Evolutionary conservation across 495 filamentous ascomycete species (phyloP), one percentile per base, ranked within the genome.

Genomic region (Daldinia bambusicola): DNA sequence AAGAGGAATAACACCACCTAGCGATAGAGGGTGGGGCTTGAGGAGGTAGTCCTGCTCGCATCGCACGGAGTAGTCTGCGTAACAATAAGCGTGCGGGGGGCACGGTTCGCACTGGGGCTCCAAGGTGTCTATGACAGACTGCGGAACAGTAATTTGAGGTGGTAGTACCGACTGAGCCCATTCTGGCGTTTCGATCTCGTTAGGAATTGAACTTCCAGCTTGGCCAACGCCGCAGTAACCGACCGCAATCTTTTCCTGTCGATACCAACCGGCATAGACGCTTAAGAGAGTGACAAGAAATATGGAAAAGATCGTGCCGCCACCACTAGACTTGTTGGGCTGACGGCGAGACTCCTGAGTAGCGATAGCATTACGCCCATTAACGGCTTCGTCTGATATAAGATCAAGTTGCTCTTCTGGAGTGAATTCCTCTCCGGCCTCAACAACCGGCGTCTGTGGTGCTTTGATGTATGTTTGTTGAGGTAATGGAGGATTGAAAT

Each of bases 241-340:
- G 45, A 97, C 93, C 40, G 92, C 92, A 12, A 96, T 80, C 85
- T 98, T 98, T 79, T 99, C 96, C 66, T 94, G 91, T 56, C 96
- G 86, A 86, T 93, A 98, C 88, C 93, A 95, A 41, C 85, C 85
- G 26, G 84, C 91, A 67, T 95, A 93, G 4, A 91, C 89, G 26
- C 84, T 85, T 30, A 96, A 68, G 4, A 96, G 77, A 0, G 89
- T 87, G 0, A 90, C 67, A 13, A 91, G 69, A 5, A 96, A 84
- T 12, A 91, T 80, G 82, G 87, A 91, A 8, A 94, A 81, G 8
- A 91, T 87, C 4, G 85, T 84, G 22, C 76, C 59, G 32, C 80
- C 60, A 45, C 80, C 60, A 45, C 72, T 77, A n/a, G 71, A 71
- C 55, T 61, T 78, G 38, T 66, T 76, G 10, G 79, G 53, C 1